A percentile compares a stretch with the other conserved stretches of the same genome.
Evolutionary conservation across 805 yeast species (phyloP).

Genomic region (Barnettozyma pratensis): DNA sequence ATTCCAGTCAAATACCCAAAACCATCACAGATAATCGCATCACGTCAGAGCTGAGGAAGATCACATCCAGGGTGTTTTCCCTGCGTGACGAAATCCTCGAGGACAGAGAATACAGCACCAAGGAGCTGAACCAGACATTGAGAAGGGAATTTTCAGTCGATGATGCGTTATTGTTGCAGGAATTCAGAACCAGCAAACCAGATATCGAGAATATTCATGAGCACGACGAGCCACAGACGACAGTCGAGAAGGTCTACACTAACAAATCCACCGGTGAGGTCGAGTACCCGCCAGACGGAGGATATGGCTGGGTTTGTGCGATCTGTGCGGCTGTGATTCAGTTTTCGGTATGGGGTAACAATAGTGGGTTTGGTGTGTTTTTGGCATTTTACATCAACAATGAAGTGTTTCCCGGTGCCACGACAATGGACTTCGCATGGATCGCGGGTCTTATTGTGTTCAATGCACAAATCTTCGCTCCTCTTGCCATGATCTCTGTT

Average conservation of each 20-base stretch:
- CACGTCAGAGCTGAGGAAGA: neutral
- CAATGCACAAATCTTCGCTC: slow-evolving; percentile 54
- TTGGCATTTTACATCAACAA: slow-evolving; percentile 50
- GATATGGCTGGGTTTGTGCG: slow-evolving; percentile 63
- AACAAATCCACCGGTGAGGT: slow-evolving; percentile 30
- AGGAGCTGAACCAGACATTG: slow-evolving; percentile 10
- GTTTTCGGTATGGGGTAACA: slow-evolving; percentile 70
- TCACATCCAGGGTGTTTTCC: slow-evolving; percentile 1
- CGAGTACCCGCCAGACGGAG: slow-evolving; percentile 54
- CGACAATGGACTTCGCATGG: slow-evolving; percentile 54
- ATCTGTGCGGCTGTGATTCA: slow-evolving; percentile 45
- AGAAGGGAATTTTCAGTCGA: slow-evolving; percentile 9
- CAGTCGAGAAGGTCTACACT: slow-evolving; percentile 29
- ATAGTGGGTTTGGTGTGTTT: slow-evolving; percentile 52
- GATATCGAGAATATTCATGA: neutral
- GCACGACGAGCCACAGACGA: neutral
- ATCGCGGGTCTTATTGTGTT: slow-evolving; percentile 62
- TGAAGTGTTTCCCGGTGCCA: slow-evolving; percentile 48
- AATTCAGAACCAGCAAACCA: neutral
- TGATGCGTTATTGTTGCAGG: slow-evolving; percentile 3
- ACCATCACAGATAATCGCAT: neutral
- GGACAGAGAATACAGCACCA: neutral
- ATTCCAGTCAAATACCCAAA: neutral
- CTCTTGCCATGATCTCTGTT: slow-evolving; percentile 44
- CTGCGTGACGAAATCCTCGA: neutral